Conservation (phyloP, 2,329 filamentous ascomycete species). For the Coniochaeta sp. region DNA sequence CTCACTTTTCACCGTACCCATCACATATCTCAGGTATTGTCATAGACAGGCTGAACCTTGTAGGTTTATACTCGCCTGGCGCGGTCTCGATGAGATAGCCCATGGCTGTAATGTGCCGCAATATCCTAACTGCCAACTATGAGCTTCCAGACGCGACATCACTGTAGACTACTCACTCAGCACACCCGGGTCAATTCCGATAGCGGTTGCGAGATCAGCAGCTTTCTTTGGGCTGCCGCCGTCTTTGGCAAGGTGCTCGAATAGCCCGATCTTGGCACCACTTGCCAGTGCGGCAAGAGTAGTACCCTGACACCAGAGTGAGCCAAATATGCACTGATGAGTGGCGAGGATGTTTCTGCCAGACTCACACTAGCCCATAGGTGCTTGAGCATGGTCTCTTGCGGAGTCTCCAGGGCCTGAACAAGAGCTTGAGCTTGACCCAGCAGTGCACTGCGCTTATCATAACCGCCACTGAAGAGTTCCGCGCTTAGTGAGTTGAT, state of each 20-base stretch:
- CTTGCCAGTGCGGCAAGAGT: not conserved
- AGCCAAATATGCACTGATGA: not conserved
- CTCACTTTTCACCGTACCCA: constrained; percentile 2
- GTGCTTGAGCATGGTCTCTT: not conserved
- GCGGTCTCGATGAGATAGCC: constrained; percentile 28
- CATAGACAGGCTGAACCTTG: constrained; percentile 28
- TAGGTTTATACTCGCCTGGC: constrained; percentile 26
- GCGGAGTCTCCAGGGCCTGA: not conserved
- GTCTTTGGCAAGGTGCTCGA: not conserved
- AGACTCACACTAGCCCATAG: not conserved
- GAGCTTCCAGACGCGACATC: not conserved
- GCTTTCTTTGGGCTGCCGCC: not conserved
- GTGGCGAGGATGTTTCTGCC: not conserved
- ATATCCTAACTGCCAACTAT: constrained; percentile 16
- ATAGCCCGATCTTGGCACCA: not conserved
- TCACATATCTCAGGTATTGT: constrained; percentile 26
- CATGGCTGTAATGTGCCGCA: constrained; percentile 30
- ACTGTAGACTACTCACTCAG: not conserved
- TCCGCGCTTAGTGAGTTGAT: not conserved
- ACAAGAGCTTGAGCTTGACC: not conserved
- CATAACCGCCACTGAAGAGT: not conserved
- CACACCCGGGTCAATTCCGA: not conserved
- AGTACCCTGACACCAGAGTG: not conserved
- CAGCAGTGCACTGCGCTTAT: not conserved
- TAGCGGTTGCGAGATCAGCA: not conserved